These are phyloP conservation scores for Xylariaceae sp. DNA, from an alignment of 2,329 filamentous ascomycete genomes.

Conservation along the genomic window DNA sequence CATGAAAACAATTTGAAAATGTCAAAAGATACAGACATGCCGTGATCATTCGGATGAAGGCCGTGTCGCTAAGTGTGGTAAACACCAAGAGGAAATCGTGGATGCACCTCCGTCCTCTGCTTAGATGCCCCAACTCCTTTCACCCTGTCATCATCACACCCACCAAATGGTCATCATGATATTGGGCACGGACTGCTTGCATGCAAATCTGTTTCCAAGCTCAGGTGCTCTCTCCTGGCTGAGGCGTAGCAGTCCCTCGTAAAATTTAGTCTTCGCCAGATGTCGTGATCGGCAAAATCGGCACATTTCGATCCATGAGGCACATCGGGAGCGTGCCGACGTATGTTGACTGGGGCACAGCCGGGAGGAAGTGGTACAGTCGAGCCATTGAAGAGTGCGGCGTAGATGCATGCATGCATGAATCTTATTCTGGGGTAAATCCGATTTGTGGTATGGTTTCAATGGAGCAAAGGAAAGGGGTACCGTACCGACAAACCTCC, in stretches of 20 bases:
- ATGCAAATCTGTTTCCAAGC: slow-evolving; percentile 51
- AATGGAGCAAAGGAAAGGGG: no score
- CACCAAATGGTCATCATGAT: slow-evolving; percentile 53
- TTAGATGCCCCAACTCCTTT: slow-evolving; percentile 41
- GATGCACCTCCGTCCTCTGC: slow-evolving; percentile 26
- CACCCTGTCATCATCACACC: slow-evolving; percentile 65
- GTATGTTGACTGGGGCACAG: slow-evolving; percentile 47
- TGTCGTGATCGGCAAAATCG: slow-evolving; percentile 35
- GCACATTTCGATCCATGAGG: slow-evolving; percentile 44
- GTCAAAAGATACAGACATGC: no score
- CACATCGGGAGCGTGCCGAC: slow-evolving; percentile 37
- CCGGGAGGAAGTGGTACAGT: no score
- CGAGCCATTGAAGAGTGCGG: no score
- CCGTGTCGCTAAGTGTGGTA: slow-evolving; percentile 40
- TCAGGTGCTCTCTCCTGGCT: slow-evolving; percentile 57
- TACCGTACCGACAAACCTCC: slow-evolving; percentile 63
- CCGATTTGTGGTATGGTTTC: no score
- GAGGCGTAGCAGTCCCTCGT: slow-evolving; percentile 42
- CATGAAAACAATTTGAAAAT: slow-evolving; percentile 4
- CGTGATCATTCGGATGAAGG: no score
- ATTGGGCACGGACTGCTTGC: slow-evolving; percentile 55
- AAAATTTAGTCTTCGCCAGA: slow-evolving; percentile 49
- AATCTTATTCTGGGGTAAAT: no score
- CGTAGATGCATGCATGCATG: slow-evolving; percentile 56
- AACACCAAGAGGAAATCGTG: slow-evolving; percentile 38